These are phyloP conservation scores for Rosa chinensis DNA, from an alignment of 306 rosid genomes.

Conservation along the genomic window DNA sequence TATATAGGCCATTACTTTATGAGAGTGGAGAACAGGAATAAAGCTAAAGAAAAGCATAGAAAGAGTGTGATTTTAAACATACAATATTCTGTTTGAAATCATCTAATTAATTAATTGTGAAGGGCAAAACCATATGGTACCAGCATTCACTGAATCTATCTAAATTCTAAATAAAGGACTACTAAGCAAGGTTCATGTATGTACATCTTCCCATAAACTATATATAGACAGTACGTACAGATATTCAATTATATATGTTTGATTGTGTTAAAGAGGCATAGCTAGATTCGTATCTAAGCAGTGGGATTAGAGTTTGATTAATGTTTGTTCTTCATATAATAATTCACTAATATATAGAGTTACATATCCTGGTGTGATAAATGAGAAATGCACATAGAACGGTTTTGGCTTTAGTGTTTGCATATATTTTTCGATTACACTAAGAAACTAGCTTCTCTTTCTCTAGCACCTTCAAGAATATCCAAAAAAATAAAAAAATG, in stretches of 20 bases:
- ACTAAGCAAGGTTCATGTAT: background rate
- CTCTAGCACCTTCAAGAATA: too few relatives aligned
- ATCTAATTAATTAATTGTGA: background rate
- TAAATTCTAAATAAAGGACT: background rate
- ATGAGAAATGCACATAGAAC: too few relatives aligned
- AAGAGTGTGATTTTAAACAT: background rate
- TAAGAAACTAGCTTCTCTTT: too few relatives aligned
- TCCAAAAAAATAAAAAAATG: too few relatives aligned
- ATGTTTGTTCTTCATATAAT: background rate
- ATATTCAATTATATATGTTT: constrained; percentile 16
- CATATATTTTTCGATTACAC: too few relatives aligned
- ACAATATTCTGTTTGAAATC: background rate
- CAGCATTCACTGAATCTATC: background rate
- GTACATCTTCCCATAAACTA: background rate
- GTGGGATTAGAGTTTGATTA: background rate
- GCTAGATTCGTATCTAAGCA: constrained; percentile 15
- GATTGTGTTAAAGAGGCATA: constrained; percentile 6
- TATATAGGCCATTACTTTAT: background rate
- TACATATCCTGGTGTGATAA: too few relatives aligned
- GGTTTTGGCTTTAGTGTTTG: too few relatives aligned
- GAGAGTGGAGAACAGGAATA: background rate
- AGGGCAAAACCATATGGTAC: background rate
- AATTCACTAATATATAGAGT: background rate
- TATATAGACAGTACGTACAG: background rate
- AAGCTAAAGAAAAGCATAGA: background rate